A percentile compares a stretch with the other conserved stretches of the same genome.
Evolutionary conservation across 2,329 filamentous ascomycete species (phyloP).

Genomic region (Ophiostoma ips): DNA sequence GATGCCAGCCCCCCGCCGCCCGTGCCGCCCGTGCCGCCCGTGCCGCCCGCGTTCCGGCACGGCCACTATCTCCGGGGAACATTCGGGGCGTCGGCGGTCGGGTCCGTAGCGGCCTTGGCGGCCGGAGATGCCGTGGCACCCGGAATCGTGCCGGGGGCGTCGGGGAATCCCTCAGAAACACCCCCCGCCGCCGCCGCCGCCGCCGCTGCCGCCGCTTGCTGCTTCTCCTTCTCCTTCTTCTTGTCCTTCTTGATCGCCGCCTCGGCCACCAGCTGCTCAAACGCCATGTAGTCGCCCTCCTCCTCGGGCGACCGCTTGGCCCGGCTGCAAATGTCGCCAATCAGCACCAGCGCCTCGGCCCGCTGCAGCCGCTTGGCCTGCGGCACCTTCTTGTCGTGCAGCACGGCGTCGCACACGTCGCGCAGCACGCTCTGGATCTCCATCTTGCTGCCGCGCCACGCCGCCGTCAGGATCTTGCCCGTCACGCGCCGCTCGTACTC

Average conservation of each 20-base stretch:
- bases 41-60: not conserved
- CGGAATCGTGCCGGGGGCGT: not conserved
- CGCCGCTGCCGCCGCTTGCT: constrained; percentile 5
- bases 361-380: constrained; percentile 79
- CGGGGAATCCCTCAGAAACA: no score
- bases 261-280: constrained; percentile 94
- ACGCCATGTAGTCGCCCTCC: constrained; percentile 97
- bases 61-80: constrained; percentile 18
- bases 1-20: no score
- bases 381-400: constrained; percentile 66
- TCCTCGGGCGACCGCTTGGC: constrained; percentile 82
- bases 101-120: constrained; percentile 15
- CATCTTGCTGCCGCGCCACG: constrained; percentile 92
- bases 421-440: constrained; percentile 94
- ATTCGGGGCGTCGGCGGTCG: constrained; percentile 25
- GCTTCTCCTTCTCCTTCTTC: constrained; percentile 33
- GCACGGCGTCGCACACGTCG: constrained; percentile 81
- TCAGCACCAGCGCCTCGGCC: constrained; percentile 75
- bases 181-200: not conserved
- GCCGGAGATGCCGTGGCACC: not conserved
- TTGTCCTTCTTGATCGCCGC: constrained; percentile 91
- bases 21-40: no score
- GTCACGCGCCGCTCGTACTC: constrained; percentile 95
- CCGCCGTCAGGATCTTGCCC: constrained; percentile 92
- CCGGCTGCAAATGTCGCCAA: constrained; percentile 80